These are phyloP conservation scores for Rauvolfia tetraphylla DNA, from an alignment of 257 asterid genomes.

Conservation along the genomic window DNA sequence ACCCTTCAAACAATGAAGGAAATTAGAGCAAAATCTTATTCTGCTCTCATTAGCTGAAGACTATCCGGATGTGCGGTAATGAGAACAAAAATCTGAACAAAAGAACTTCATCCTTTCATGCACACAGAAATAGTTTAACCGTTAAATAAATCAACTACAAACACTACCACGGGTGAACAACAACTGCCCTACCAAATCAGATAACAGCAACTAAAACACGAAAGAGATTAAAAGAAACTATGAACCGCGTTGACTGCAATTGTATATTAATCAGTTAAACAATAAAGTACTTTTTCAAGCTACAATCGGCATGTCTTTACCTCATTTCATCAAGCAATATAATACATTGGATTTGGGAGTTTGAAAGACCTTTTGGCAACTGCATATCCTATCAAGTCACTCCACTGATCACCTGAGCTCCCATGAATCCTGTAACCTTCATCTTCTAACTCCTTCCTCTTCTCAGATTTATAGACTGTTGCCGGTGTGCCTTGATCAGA, in stretches of 20 bases:
- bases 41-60: too few relatives aligned
- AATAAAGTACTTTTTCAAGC: neutral
- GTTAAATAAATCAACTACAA: too few relatives aligned
- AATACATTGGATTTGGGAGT: conserved; percentile 78
- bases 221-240: neutral
- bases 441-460: conserved; percentile 66
- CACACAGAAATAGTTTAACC: too few relatives aligned
- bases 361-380: conserved; percentile 72
- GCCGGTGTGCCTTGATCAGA: conserved; percentile 60
- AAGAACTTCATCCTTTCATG: too few relatives aligned
- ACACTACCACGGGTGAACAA: too few relatives aligned
- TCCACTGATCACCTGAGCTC: conserved; percentile 93
- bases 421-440: conserved; percentile 76
- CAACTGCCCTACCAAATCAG: neutral
- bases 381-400: conserved; percentile 69
- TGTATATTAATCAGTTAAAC: too few relatives aligned
- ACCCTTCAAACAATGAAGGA: too few relatives aligned
- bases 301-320: neutral
- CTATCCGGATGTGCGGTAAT: neutral
- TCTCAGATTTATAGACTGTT: conserved; percentile 64
- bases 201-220: neutral
- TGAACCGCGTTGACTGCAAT: neutral
- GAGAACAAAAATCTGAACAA: neutral
- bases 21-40: too few relatives aligned
- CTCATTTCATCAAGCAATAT: conserved; percentile 35